Evolutionary conservation across 805 yeast species (phyloP).

Genomic region (Nakazawaea ernobii): DNA sequence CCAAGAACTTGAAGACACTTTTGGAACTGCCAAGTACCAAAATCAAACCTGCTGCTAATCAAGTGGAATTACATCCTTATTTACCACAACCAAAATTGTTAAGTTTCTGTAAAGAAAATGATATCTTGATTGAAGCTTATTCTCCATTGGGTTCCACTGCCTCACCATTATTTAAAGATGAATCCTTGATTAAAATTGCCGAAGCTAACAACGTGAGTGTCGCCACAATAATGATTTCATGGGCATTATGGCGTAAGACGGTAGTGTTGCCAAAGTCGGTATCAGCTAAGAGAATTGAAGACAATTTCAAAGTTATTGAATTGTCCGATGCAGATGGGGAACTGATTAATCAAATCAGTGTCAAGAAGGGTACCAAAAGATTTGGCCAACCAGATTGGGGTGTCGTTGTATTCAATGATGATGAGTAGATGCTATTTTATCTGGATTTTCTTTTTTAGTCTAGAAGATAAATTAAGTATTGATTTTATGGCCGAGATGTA

Average conservation of each 20-base stretch:
- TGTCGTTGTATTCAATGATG: slow-evolving; percentile 24
- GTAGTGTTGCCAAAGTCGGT: slow-evolving; percentile 33
- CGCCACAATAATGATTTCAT: slow-evolving; percentile 49
- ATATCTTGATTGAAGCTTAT: slow-evolving; percentile 65
- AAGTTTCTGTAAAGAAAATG: slow-evolving; percentile 45
- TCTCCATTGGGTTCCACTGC: slow-evolving; percentile 68
- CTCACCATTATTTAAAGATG: slow-evolving; percentile 46
- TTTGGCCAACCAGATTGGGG: slow-evolving; percentile 33
- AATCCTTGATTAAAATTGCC: slow-evolving; percentile 37
- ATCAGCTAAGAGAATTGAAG: slow-evolving; percentile 24
- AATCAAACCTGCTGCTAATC: slow-evolving; percentile 64
- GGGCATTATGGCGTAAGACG: slow-evolving; percentile 53
- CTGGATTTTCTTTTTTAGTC: too few relatives aligned
- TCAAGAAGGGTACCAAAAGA: slow-evolving; percentile 25
- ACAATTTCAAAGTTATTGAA: slow-evolving; percentile 29
- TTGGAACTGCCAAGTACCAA: slow-evolving; percentile 41
- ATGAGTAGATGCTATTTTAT: slow-evolving; percentile 5
- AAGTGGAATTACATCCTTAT: slow-evolving; percentile 72
- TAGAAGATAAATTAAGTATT: too few relatives aligned
- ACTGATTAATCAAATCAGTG: slow-evolving; percentile 22
- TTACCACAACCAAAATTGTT: slow-evolving; percentile 61
- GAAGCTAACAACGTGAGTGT: slow-evolving; percentile 36
- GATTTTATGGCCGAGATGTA: too few relatives aligned
- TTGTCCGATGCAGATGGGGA: slow-evolving; percentile 32
- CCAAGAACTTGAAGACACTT: slow-evolving; percentile 46